These are phyloP conservation scores for Globisporangium lucens DNA, from an alignment of 352 stramenopile species.

Conservation along the genomic window DNA sequence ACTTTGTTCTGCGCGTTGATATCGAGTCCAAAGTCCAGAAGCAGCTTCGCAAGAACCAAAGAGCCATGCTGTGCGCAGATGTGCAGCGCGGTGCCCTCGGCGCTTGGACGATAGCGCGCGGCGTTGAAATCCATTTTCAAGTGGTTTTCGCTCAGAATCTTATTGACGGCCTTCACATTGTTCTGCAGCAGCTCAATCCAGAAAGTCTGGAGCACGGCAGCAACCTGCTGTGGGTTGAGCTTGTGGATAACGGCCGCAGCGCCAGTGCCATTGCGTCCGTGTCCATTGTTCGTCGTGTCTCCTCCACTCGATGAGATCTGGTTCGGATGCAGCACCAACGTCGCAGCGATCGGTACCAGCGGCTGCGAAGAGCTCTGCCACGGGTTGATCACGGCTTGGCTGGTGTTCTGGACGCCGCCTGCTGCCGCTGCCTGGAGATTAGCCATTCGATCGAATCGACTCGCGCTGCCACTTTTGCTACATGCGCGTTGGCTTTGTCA, in stretches of 20 bases:
- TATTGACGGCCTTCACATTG: constrained; percentile 41
- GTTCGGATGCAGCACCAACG: neutral
- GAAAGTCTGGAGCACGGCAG: constrained; percentile 45
- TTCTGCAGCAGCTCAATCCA: constrained; percentile 51
- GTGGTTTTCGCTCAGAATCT: constrained; percentile 34
- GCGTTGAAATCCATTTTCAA: constrained; percentile 39
- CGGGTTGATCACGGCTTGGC: neutral
- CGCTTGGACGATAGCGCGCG: constrained; percentile 33
- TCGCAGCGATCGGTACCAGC: neutral
- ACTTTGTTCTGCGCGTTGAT: constrained; percentile 51
- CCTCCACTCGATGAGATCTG: neutral
- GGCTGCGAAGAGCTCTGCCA: constrained; percentile 3
- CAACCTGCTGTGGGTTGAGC: constrained; percentile 40
- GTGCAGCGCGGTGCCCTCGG: constrained; percentile 46
- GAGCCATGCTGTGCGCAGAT: constrained; percentile 59
- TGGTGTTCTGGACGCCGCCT: neutral
- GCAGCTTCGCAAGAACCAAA: constrained; percentile 31
- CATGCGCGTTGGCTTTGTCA: neutral
- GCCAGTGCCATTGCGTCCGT: neutral
- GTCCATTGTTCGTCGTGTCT: neutral
- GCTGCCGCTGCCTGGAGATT: neutral
- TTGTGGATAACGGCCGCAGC: constrained; percentile 10
- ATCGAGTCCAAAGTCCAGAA: constrained; percentile 38
- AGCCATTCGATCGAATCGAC: neutral
- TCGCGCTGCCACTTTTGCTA: neutral